These are phyloP conservation scores for Pyropia haitanensis DNA, from an alignment of 23 red algal species.

Conservation along the genomic window DNA sequence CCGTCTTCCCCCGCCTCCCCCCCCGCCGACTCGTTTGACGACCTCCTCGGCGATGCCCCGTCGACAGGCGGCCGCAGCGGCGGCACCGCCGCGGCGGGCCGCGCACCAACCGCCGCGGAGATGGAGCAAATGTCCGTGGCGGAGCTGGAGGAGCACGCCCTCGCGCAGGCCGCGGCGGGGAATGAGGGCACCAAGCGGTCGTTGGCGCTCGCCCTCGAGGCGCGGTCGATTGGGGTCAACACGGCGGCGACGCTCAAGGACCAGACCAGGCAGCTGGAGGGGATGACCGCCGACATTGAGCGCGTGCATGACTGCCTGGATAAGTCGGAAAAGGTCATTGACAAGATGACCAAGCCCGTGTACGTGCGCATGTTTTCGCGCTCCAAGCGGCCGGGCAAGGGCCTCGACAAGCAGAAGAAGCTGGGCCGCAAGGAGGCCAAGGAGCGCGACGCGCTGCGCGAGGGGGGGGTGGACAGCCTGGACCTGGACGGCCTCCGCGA, in stretches of 20 bases:
- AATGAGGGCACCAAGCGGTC: slow-evolving; percentile 54
- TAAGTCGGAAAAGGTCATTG: slow-evolving; percentile 57
- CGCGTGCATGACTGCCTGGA: slow-evolving; percentile 63
- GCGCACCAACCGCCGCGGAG: slow-evolving; percentile 1
- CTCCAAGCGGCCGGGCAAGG: slow-evolving; percentile 28
- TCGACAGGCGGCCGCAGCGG: no score
- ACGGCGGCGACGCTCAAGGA: slow-evolving; percentile 52
- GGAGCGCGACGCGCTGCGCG: slow-evolving; percentile 26
- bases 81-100: no score
- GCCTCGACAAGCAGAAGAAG: slow-evolving; percentile 56
- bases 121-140: slow-evolving; percentile 36
- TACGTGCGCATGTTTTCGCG: slow-evolving; percentile 44
- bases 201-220: slow-evolving; percentile 46
- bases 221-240: slow-evolving; percentile 48
- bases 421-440: slow-evolving; percentile 25
- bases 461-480: slow-evolving; percentile 22
- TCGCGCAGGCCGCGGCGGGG: slow-evolving; percentile 25
- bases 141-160: slow-evolving; percentile 29
- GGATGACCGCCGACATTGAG: slow-evolving; percentile 69
- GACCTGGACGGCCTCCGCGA: slow-evolving; percentile 11
- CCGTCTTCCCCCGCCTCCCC: no score
- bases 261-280: slow-evolving; percentile 77
- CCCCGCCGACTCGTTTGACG: no score
- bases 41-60: no score
- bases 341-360: slow-evolving; percentile 66